Evolutionary conservation across 805 yeast species (phyloP).

Genomic region (Ogataea degrootiae): DNA sequence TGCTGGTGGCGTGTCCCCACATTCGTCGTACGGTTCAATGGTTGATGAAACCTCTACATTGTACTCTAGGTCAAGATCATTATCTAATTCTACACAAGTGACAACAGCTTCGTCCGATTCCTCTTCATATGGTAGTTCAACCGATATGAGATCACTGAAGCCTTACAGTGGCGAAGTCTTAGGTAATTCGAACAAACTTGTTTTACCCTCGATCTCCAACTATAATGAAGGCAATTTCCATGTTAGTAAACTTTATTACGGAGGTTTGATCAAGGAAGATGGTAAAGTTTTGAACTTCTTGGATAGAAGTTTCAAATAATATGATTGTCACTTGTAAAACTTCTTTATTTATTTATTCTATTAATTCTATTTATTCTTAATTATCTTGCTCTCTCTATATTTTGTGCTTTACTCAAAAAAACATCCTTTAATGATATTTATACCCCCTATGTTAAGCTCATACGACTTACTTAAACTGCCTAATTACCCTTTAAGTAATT

Average conservation of each 20-base stretch:
- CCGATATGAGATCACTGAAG: neutral
- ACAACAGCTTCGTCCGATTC: neutral
- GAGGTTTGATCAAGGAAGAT: conserved; percentile 9
- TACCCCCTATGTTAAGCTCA: too few species aligned
- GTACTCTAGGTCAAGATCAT: too few species aligned
- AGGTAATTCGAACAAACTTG: neutral
- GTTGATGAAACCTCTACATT: too few species aligned
- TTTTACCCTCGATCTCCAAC: neutral
- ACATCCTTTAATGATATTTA: too few species aligned
- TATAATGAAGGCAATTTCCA: neutral
- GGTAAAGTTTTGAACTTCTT: conserved; percentile 11
- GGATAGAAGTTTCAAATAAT: conserved; percentile 10
- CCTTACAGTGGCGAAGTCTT: neutral
- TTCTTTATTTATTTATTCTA: neutral
- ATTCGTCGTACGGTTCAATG: too few species aligned
- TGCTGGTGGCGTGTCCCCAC: too few species aligned
- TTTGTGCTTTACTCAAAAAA: neutral
- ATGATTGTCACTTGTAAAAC: conserved; percentile 13
- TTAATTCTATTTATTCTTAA: neutral
- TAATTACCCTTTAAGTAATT: too few species aligned
- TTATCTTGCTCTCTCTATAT: neutral
- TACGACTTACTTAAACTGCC: too few species aligned
- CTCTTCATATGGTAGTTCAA: neutral
- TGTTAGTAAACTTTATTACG: conserved; percentile 1
- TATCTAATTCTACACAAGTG: too few species aligned